Conservation (phyloP, 2,329 filamentous ascomycete genomes). For the Talaromyces atroroseus region DNA sequence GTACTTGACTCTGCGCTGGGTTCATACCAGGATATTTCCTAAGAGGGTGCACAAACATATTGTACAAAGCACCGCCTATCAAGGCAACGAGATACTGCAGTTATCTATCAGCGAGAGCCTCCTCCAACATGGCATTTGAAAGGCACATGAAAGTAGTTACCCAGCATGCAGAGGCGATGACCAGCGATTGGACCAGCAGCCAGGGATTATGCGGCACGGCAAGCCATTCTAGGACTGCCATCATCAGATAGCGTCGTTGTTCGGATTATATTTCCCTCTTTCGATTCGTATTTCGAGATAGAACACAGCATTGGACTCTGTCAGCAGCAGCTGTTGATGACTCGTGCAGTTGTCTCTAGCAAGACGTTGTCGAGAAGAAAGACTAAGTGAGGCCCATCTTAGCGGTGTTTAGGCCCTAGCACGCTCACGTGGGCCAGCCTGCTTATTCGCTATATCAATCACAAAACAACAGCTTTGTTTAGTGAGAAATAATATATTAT, state of each 20-base stretch:
- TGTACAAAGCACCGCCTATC: background rate
- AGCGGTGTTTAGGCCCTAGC: no score
- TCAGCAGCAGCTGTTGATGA: background rate
- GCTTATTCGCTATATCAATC: no score
- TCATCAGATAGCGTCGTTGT: background rate
- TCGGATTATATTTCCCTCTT: background rate
- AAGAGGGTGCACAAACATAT: conserved; percentile 10
- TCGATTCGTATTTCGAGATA: background rate
- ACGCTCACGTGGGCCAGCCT: no score
- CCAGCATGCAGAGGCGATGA: background rate
- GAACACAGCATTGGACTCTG: background rate
- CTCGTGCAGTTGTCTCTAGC: background rate
- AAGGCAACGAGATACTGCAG: background rate
- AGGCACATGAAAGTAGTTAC: background rate
- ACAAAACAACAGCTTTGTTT: no score
- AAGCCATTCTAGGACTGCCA: background rate
- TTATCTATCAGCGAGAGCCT: background rate
- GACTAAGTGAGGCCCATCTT: no score
- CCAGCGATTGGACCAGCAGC: background rate
- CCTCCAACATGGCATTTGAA: background rate
- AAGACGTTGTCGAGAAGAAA: no score
- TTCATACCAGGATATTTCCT: conserved; percentile 7
- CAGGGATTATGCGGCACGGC: background rate
- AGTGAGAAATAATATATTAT: no score
- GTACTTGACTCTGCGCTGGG: background rate